Base-by-base conservation (phyloP, 2,329 filamentous ascomycete genomes). In the Aspergillus aculeatus region DNA sequence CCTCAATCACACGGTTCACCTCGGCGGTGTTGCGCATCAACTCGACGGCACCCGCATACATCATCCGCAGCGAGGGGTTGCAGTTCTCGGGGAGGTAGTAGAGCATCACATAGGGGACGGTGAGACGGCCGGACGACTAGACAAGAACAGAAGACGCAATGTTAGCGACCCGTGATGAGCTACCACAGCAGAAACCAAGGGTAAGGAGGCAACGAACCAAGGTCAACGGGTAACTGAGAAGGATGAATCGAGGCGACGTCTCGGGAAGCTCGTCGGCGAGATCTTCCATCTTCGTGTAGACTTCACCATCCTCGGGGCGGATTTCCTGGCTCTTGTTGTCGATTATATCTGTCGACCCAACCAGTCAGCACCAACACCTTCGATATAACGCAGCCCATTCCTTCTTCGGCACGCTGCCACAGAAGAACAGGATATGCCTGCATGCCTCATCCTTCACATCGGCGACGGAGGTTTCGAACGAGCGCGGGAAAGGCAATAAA, bases 11-110 rank as follows among this genome's bases (percentile, higher is more conserved):
- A 67, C 86, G 86, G 56, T 89, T 89, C n/a, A 92, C 93, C 79
- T 97, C 92, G 60, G 91, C 91, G 57, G 91, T 96, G 72, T 91
- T 96, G 65, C 93, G 87, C 89, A 98, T 92, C 75, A 98, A 78
- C 80, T 99, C 95, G 78, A 97, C 96, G 48, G 95, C 95, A 44
- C 93, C 90, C 31, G 95, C 95, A 75, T 98, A 99, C 73, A 95
- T 81, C 95, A 98, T 98, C 67, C 91, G 87, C 72, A 90, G 81
- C 72, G 93, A 90, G 66, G 84, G 86, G 75, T 96, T 97, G 79
- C 91, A 95, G 52, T 94, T 97, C 54, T 89, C 89, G 7, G 95
- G 95, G 23, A 98, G 86, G 79, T 96, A 98, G 81, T 96, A 97
- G 23, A 99, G 80, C 74, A 98, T 86, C 50, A 97, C 92, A 75